Percentiles rank a stretch among this genome's conserved stretches.
Evolutionary conservation across 1,284 basidiomycete genomes (phyloP).

Genomic region (Amylostereum chailletii): DNA sequence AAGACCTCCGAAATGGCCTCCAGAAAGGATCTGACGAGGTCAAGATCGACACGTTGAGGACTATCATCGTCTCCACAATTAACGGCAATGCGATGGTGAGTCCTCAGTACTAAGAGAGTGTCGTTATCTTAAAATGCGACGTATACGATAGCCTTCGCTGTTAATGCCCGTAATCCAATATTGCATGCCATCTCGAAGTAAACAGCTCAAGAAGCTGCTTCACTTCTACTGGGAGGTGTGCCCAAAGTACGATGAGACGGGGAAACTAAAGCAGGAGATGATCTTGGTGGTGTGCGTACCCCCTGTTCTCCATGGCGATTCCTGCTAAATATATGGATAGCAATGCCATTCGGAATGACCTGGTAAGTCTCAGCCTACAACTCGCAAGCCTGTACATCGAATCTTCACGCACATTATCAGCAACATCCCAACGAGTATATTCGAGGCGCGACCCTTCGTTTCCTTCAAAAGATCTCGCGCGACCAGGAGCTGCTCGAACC

Average conservation of each 20-base stretch:
- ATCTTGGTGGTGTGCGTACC: constrained; percentile 89
- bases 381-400: background rate
- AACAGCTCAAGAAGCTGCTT: constrained; percentile 96
- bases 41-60: constrained; percentile 94
- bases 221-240: constrained; percentile 99
- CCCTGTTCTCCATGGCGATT: constrained; percentile 1
- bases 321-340: constrained; percentile 32
- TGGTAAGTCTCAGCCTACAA: constrained; percentile 41
- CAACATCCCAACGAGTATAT: constrained; percentile 99
- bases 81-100: constrained; percentile 84
- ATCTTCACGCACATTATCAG: constrained; percentile 28
- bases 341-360: constrained; percentile 96
- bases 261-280: constrained; percentile 99
- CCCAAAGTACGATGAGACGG: constrained; percentile 95
- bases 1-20: constrained; percentile 80
- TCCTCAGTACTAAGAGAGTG: background rate
- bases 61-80: constrained; percentile 92
- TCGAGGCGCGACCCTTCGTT: constrained; percentile 92
- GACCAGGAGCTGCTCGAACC: constrained; percentile 95
- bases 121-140: background rate
- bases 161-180: constrained; percentile 99
- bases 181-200: constrained; percentile 91
- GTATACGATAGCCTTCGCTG: constrained; percentile 57
- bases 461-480: constrained; percentile 91
- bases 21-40: constrained; percentile 98